These are phyloP conservation scores for Lachnellula cervina DNA, from an alignment of 2,329 filamentous ascomycete genomes.

Conservation along the genomic window DNA sequence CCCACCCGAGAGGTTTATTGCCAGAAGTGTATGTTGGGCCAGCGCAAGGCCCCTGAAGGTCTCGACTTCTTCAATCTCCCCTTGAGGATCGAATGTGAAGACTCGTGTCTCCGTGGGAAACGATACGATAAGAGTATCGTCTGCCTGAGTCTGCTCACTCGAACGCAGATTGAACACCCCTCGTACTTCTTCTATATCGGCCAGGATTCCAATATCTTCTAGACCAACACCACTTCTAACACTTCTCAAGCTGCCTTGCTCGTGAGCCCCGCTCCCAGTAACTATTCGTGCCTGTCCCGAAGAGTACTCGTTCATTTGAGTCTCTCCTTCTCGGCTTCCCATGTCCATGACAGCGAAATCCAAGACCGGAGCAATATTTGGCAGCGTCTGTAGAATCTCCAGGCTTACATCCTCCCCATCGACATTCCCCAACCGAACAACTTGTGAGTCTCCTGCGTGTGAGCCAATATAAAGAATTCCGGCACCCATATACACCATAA, in stretches of 20 bases:
- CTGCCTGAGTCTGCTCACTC: constrained; percentile 42
- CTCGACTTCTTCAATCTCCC: constrained; percentile 83
- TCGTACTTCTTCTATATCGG: constrained; percentile 69
- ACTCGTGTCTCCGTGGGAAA: constrained; percentile 79
- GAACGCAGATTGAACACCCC: constrained; percentile 65
- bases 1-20: constrained; percentile 57
- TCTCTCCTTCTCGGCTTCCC: constrained; percentile 75
- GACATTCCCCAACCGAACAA: constrained; percentile 57
- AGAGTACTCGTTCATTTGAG: constrained; percentile 82
- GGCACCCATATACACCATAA: constrained; percentile 70
- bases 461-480: constrained; percentile 81
- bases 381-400: constrained; percentile 66
- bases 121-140: constrained; percentile 73
- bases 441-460: constrained; percentile 86
- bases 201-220: constrained; percentile 78
- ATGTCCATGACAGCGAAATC: constrained; percentile 97
- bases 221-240: constrained; percentile 91
- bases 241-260: constrained; percentile 82
- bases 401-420: constrained; percentile 38
- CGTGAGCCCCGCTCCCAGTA: constrained; percentile 84
- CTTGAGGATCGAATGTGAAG: constrained; percentile 69
- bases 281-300: constrained; percentile 93
- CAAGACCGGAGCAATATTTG: constrained; percentile 85
- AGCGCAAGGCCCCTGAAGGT: constrained; percentile 66
- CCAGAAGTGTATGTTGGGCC: constrained; percentile 67